These are phyloP conservation scores for Cystobasidiaceae sp. DNA, from an alignment of 1,284 basidiomycete species.

Conservation along the genomic window DNA sequence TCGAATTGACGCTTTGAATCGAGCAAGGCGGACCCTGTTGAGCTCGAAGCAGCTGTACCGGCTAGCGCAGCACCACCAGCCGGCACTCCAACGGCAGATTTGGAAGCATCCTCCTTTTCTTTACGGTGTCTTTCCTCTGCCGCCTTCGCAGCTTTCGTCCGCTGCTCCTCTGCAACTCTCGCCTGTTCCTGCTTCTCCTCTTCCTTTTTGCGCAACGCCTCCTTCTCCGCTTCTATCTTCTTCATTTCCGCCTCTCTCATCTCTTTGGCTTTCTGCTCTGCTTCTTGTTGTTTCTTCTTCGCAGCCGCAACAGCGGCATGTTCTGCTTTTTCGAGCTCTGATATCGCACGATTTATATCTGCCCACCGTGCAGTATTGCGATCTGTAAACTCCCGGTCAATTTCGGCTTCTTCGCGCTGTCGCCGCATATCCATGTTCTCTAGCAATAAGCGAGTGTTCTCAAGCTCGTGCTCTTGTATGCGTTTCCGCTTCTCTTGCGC, in stretches of 20 bases:
- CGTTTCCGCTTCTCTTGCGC: constrained; percentile 3
- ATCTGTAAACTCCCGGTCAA: constrained; percentile 40
- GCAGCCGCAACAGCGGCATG: constrained; percentile 4
- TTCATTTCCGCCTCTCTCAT: constrained; percentile 1
- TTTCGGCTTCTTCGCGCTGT: constrained; percentile 34
- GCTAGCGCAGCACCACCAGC: neutral
- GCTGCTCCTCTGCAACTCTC: constrained; percentile 10
- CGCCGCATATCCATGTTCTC: constrained; percentile 29
- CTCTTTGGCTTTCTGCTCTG: constrained; percentile 31
- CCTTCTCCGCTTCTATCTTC: constrained; percentile 38
- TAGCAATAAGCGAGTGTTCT: constrained; percentile 32
- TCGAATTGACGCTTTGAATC: constrained; percentile 21
- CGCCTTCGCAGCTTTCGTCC: constrained; percentile 13
- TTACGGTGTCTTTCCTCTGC: constrained; percentile 13
- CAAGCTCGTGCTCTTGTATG: constrained; percentile 8
- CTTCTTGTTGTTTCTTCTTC: constrained; percentile 32
- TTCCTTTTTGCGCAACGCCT: constrained; percentile 12
- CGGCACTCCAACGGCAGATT: neutral
- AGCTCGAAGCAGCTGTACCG: neutral
- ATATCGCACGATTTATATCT: constrained; percentile 24
- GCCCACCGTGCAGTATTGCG: constrained; percentile 19
- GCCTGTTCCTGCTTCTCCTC: neutral
- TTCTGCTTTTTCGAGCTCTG: constrained; percentile 38
- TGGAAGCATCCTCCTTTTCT: constrained; percentile 33
- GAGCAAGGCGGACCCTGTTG: neutral